phyloP scores from a whole-genome alignment of 805 yeast genomes.

The Pichia phayaonensis region DNA sequence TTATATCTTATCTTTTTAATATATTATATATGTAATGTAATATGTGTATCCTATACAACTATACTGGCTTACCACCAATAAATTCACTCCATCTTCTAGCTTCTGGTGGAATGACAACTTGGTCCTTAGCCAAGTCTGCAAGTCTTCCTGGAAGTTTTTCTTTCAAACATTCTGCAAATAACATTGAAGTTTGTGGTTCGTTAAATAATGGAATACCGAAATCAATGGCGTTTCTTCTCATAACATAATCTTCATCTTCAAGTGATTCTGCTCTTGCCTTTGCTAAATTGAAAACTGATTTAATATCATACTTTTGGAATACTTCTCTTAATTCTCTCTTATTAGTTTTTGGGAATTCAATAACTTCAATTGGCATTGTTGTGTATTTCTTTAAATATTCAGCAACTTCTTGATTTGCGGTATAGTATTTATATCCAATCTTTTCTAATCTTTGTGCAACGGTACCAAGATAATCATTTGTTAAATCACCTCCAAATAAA shows the following conservation, averaged over 20 bases:
- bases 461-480: constrained; percentile 58
- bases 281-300: constrained; percentile 89
- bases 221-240: constrained; percentile 99
- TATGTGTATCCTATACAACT: constrained; percentile 8
- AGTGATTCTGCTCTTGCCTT: constrained; percentile 78
- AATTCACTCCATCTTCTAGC: constrained; percentile 96
- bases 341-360: constrained; percentile 88
- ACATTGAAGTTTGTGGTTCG: constrained; percentile 86
- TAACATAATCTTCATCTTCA: constrained; percentile 85
- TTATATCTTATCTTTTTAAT: no score
- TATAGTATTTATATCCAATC: constrained; percentile 75
- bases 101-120: constrained; percentile 66
- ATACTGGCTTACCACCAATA: constrained; percentile 87
- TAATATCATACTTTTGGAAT: constrained; percentile 78
- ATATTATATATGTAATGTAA: neutral
- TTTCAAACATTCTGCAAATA: constrained; percentile 79
- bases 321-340: constrained; percentile 90
- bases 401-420: constrained; percentile 67
- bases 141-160: constrained; percentile 55
- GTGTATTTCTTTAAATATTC: constrained; percentile 52
- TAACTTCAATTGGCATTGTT: constrained; percentile 46
- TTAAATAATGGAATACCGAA: constrained; percentile 94
- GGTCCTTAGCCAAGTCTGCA: constrained; percentile 35
- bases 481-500: constrained; percentile 89
- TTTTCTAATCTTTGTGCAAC: constrained; percentile 65